These are phyloP conservation scores for Tetraselmis chui DNA, from an alignment of 139 green algal species.

Conservation along the genomic window DNA sequence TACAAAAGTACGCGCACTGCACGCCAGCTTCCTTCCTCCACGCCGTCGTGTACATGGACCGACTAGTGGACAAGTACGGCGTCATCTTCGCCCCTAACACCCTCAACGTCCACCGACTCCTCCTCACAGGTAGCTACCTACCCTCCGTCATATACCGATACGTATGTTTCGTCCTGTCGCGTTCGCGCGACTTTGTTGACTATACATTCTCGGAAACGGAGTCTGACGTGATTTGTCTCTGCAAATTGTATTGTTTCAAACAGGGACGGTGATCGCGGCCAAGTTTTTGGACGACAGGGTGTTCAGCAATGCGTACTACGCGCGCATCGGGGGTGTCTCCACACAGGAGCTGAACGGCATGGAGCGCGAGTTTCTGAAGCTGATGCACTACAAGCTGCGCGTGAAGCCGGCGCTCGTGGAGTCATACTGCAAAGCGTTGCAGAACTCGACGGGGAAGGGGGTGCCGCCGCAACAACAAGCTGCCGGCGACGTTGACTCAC, in stretches of 20 bases:
- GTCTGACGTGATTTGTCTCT: too few relatives aligned
- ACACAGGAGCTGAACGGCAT: constrained; percentile 9
- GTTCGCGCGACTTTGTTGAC: too few relatives aligned
- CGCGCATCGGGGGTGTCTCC: constrained; percentile 7
- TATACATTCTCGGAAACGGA: too few relatives aligned
- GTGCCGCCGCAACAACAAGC: too few relatives aligned
- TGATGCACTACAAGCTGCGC: not conserved
- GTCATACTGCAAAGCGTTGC: not conserved
- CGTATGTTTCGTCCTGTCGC: too few relatives aligned
- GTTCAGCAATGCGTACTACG: constrained; percentile 9
- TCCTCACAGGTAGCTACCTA: not conserved
- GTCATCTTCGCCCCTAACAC: not conserved
- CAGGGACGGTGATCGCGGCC: not conserved
- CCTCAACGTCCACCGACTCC: constrained; percentile 1
- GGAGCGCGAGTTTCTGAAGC: constrained; percentile 11
- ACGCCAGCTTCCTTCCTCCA: not conserved
- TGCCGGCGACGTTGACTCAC: too few relatives aligned
- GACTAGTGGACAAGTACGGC: constrained; percentile 2
- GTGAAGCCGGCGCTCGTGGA: not conserved
- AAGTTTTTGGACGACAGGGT: constrained; percentile 13
- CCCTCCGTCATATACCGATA: too few relatives aligned
- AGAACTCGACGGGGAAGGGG: not conserved
- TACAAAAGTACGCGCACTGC: constrained; percentile 8
- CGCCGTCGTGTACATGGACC: constrained; percentile 1
- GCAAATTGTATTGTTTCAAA: too few relatives aligned